Evolutionary conservation across 148 eudicot genomes (phyloP).

Genomic region (Camellia sinensis): DNA sequence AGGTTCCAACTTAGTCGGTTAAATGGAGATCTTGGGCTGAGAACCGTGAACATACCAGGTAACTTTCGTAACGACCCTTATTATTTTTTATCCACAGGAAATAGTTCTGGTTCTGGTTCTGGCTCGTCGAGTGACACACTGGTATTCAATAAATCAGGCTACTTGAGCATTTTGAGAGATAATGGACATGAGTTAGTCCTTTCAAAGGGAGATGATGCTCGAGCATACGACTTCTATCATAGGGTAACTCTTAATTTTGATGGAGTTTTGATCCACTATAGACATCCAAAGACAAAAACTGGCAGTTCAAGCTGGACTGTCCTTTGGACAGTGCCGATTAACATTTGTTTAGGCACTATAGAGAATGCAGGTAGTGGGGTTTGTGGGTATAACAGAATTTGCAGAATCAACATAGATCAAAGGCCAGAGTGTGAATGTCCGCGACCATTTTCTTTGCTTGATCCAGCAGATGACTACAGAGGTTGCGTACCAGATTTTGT

Average conservation of each 20-base stretch:
- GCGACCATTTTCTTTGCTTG: neutral
- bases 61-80: conserved; percentile 6
- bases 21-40: conserved; percentile 24
- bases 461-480: neutral
- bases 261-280: neutral
- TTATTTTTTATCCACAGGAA: conserved; percentile 1
- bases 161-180: conserved; percentile 9
- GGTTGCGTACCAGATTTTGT: neutral
- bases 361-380: neutral
- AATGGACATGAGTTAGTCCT: neutral
- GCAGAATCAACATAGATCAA: neutral
- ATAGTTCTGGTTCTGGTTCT: neutral
- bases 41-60: neutral
- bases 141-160: conserved; percentile 11
- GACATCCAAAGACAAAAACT: neutral
- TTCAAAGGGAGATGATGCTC: neutral
- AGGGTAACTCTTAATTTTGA: neutral
- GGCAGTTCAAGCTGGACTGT: neutral
- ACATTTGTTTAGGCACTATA: neutral
- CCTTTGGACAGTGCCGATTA: neutral
- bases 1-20: conserved; percentile 19
- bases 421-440: neutral
- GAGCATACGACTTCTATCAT: neutral
- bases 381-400: neutral
- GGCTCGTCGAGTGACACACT: neutral